Percentiles rank a stretch among this genome's conserved stretches.
Evolutionary conservation across 345 rosid genomes (phyloP).

Genomic region (Camelina neglecta): DNA sequence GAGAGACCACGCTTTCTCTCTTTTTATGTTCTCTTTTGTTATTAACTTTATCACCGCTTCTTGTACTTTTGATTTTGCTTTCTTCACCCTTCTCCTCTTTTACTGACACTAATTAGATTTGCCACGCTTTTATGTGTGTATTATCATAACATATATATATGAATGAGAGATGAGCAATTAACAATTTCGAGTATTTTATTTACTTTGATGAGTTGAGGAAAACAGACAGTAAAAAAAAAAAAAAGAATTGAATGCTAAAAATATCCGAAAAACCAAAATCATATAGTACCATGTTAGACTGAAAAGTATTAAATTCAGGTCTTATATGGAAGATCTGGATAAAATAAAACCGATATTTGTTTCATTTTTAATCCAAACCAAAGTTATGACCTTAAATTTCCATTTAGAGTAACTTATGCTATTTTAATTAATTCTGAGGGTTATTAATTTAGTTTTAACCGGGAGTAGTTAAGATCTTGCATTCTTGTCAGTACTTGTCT

Average conservation of each 20-base stretch:
- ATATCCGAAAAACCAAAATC: no score
- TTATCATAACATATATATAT: background rate
- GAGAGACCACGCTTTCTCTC: background rate
- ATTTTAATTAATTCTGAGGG: conserved; percentile 9
- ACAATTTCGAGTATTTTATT: no score
- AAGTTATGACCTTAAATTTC: conserved; percentile 25
- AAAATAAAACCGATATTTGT: background rate
- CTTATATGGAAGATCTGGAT: background rate
- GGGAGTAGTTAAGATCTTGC: conserved; percentile 37
- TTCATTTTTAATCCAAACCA: background rate
- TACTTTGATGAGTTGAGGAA: background rate
- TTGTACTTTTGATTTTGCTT: conserved; percentile 33
- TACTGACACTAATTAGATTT: conserved; percentile 40
- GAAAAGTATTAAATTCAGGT: background rate
- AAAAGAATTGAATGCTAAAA: no score
- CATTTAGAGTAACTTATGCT: conserved; percentile 26
- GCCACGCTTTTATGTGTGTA: conserved; percentile 37
- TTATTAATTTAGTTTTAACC: conserved; percentile 24
- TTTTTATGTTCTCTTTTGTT: background rate
- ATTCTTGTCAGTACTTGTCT: conserved; percentile 40
- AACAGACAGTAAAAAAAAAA: background rate
- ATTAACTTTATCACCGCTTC: conserved; percentile 22
- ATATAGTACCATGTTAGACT: no score
- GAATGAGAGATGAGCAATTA: conserved; percentile 36
- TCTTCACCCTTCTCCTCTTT: conserved; percentile 1